A percentile compares a stretch with the other conserved stretches of the same genome.
Evolutionary conservation across 257 asterid genomes (phyloP).

Genomic region (Primulina huaijiensis): DNA sequence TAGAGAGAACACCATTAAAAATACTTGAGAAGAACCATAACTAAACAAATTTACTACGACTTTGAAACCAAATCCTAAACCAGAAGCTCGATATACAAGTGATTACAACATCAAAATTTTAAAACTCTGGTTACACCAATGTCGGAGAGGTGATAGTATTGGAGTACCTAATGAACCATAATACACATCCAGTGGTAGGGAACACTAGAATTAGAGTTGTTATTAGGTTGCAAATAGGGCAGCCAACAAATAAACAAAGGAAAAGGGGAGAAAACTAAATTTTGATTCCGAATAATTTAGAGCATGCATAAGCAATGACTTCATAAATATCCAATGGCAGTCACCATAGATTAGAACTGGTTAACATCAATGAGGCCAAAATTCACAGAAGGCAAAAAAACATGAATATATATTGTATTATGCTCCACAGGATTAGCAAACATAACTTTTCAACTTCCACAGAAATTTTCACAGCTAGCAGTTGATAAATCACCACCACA

Average conservation of each 20-base stretch:
- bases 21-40: not conserved
- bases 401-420: not conserved
- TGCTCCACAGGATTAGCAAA: not conserved
- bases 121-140: too few relatives aligned
- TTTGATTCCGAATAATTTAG: not conserved
- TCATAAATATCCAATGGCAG: not conserved
- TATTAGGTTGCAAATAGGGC: not conserved
- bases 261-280: not conserved
- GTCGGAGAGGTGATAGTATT: too few relatives aligned
- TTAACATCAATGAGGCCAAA: not conserved
- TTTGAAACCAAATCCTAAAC: not conserved
- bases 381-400: not conserved
- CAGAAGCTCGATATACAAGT: not conserved
- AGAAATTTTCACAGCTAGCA: not conserved
- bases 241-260: not conserved
- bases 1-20: conserved; percentile 10
- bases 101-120: too few relatives aligned
- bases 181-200: too few relatives aligned
- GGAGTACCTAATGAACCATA: not conserved
- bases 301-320: not conserved
- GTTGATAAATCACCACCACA: not conserved
- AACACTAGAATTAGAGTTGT: not conserved
- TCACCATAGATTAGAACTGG: not conserved
- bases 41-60: not conserved
- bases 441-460: not conserved